These are phyloP conservation scores for Chlamydomonas eustigma DNA, from an alignment of 139 green algal genomes.

Conservation along the genomic window DNA sequence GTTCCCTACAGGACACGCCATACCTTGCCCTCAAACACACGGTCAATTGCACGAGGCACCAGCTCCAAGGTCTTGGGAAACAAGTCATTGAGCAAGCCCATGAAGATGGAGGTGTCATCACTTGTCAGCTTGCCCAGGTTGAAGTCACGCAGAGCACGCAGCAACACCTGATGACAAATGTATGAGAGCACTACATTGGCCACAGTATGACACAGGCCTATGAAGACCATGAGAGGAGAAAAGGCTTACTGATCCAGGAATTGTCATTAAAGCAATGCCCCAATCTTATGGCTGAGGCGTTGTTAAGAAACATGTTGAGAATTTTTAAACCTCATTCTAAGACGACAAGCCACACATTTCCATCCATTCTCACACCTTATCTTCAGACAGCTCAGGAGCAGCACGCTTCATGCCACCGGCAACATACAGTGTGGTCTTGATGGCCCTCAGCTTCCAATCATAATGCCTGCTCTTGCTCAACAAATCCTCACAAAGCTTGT, in stretches of 20 bases:
- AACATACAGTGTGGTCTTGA: conserved; percentile 95
- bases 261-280: too few species aligned
- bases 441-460: conserved; percentile 96
- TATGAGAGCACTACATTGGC: too few species aligned
- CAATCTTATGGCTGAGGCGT: too few species aligned
- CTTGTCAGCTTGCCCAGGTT: conserved; percentile 90
- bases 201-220: too few species aligned
- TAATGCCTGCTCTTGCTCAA: conserved; percentile 85
- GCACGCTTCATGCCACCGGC: conserved; percentile 88
- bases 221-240: too few species aligned
- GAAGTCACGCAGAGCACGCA: conserved; percentile 91
- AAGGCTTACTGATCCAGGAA: too few species aligned
- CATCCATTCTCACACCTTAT: conserved; percentile 67
- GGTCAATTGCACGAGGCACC: conserved; percentile 74
- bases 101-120: conserved; percentile 87
- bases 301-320: too few species aligned
- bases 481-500: conserved; percentile 90
- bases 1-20: conserved; percentile 12
- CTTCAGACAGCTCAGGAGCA: conserved; percentile 79
- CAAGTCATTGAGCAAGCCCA: conserved; percentile 89
- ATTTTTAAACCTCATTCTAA: too few species aligned
- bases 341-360: too few species aligned
- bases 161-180: conserved; percentile 74
- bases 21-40: conserved; percentile 74
- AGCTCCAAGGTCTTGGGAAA: conserved; percentile 83